Conservation (phyloP, 2,329 filamentous ascomycete genomes). For the Orbilia blumenaviensis region DNA sequence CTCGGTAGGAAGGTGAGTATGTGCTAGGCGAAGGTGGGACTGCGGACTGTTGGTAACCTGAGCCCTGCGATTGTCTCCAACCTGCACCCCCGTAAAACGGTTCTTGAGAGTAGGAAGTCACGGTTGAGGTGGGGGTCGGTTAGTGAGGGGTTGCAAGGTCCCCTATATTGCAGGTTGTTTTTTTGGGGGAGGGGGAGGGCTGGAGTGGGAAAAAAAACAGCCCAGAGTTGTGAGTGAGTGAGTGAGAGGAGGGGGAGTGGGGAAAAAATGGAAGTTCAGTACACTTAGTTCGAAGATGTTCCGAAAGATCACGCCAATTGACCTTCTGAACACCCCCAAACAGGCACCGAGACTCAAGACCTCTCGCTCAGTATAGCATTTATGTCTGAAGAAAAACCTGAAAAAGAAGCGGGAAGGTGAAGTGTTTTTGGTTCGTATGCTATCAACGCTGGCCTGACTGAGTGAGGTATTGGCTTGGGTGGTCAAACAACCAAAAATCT, state of each 20-base stretch:
- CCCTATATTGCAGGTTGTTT: slow-evolving; percentile 42
- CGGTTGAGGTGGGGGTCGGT: slow-evolving; percentile 43
- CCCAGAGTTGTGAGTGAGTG: background rate
- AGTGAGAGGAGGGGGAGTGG: background rate
- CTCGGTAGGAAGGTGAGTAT: slow-evolving; percentile 51
- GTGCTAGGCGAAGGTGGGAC: slow-evolving; percentile 52
- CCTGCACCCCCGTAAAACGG: slow-evolving; percentile 52
- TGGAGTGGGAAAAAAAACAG: background rate
- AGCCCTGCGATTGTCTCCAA: slow-evolving; percentile 49
- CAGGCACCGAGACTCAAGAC: background rate
- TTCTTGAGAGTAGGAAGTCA: slow-evolving; percentile 53
- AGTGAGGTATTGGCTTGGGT: slow-evolving; percentile 27
- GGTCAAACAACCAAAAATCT: slow-evolving; percentile 43
- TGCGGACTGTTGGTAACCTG: slow-evolving; percentile 45
- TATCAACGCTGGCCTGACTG: slow-evolving; percentile 31
- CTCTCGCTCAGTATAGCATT: slow-evolving; percentile 36
- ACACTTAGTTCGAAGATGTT: slow-evolving; percentile 20
- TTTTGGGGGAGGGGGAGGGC: background rate
- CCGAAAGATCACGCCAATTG: slow-evolving; percentile 44
- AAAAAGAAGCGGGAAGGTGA: slow-evolving; percentile 24
- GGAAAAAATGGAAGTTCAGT: background rate
- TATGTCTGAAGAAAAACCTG: slow-evolving; percentile 1
- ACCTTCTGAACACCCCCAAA: slow-evolving; percentile 40
- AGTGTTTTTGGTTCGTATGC: slow-evolving; percentile 23
- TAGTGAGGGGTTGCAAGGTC: slow-evolving; percentile 53